These are phyloP conservation scores for Eucalyptus melliodora DNA, from an alignment of 345 rosid genomes.

Conservation along the genomic window DNA sequence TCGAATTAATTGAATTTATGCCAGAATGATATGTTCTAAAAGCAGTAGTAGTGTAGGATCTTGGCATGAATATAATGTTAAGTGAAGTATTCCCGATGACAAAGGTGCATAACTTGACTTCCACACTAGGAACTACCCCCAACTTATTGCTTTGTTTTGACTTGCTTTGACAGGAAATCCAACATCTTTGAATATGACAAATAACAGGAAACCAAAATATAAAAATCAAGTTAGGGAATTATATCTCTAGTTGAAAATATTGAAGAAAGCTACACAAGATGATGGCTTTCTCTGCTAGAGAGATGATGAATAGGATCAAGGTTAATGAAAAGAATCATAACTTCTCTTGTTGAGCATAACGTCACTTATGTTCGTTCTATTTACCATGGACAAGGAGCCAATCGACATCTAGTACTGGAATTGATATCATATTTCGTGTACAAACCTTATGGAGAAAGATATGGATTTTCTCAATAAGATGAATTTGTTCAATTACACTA, in stretches of 20 bases:
- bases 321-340: neutral
- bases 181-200: neutral
- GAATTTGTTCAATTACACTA: neutral
- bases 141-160: neutral
- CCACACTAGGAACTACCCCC: neutral
- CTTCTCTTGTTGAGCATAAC: neutral
- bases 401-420: neutral
- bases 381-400: neutral
- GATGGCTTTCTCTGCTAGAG: neutral
- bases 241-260: neutral
- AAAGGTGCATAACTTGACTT: neutral
- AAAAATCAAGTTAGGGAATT: neutral
- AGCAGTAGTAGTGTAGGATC: neutral
- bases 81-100: neutral
- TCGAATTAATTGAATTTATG: neutral
- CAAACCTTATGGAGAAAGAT: neutral
- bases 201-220: neutral
- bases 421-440: neutral
- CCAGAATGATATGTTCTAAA: neutral
- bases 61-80: neutral
- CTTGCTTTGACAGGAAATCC: neutral
- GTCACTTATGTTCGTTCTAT: neutral
- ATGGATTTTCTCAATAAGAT: neutral
- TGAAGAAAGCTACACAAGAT: neutral
- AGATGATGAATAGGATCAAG: neutral